Evolutionary conservation across 2,329 filamentous ascomycete species (phyloP), one percentile per base, ranked within the genome.

Genomic region (Penicillium crustosum): DNA sequence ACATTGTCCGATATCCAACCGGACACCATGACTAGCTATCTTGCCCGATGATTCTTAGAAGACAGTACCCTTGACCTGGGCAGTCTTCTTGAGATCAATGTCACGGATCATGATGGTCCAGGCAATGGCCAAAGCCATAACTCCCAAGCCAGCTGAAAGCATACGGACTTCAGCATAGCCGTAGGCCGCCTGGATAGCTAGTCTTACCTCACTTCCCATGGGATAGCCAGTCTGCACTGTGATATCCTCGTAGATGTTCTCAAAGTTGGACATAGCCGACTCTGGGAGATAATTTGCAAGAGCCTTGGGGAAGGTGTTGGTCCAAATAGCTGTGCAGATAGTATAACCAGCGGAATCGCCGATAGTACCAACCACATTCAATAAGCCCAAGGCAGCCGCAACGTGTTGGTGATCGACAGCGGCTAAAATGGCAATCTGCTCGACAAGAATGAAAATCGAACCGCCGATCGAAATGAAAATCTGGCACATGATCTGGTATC

Each of bases 161-260:
- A 84, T 83, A 8, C 47, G 36, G 76, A 72, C 23, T 73, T 74
- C 71, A 82, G 82, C 1, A 80, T 77, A 50, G 81, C 77, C 3
- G 76, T 90, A 90, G 0, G 87, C 84, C 13, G 75, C 71, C 45
- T 84, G 81, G 59, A 89, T 88, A 0, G 81, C 85, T 10, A 75
- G 67, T 4, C 86, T 72, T 12, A 78, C 79, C 0, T 79, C 75
- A 6, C 72, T 80, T 1, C 84, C 84, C 6, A 82, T 50, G 2
- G 61, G 57, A 31, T 59, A 62, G 35, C 42, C 39, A 27, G 56
- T 66, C 69, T 88, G 85, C 0, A 71, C 69, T 0, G 66, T 65
- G 4, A 86, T 60, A 54, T 75, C 71, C n/a, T 76, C 78, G 56
- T 82, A 81, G 44, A 85, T 80, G 12, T 57, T 53, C 4, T 65